A percentile compares a stretch with the other conserved stretches of the same genome.
These are phyloP conservation scores for Acaromyces ingoldii DNA, from an alignment of 1,284 basidiomycete species.

Conservation along the genomic window DNA sequence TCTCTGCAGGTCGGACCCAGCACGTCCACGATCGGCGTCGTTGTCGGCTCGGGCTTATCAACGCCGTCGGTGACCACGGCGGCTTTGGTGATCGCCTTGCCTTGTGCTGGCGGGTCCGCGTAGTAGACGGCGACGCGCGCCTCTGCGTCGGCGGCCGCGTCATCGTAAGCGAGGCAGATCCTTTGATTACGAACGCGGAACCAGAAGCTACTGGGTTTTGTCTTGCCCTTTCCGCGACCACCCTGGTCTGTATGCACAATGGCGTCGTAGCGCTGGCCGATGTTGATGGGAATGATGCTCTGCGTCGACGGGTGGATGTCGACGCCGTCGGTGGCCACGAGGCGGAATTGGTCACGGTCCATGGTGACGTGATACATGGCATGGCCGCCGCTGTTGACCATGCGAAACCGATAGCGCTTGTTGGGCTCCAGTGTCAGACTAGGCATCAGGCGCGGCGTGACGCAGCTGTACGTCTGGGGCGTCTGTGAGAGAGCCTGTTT, in stretches of 20 bases:
- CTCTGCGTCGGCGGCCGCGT: slow-evolving; percentile 17
- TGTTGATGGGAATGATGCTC: slow-evolving; percentile 27
- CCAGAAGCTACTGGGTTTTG: slow-evolving; percentile 21
- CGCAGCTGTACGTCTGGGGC: neutral
- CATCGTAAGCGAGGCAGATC: slow-evolving; percentile 19
- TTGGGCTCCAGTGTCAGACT: slow-evolving; percentile 30
- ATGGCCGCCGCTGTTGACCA: neutral
- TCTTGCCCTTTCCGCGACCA: slow-evolving; percentile 15
- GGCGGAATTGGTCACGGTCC: neutral
- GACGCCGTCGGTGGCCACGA: neutral
- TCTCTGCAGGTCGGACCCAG: slow-evolving; percentile 18
- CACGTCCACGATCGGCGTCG: slow-evolving; percentile 17
- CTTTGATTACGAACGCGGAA: slow-evolving; percentile 23
- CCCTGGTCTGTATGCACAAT: slow-evolving; percentile 21
- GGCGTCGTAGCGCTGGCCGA: slow-evolving; percentile 35
- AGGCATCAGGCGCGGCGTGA: neutral
- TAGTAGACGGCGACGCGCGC: too few relatives aligned
- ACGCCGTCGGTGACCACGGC: too few relatives aligned
- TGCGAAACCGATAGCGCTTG: slow-evolving; percentile 33
- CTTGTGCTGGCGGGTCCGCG: too few relatives aligned
- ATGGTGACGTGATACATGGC: neutral
- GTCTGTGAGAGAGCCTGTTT: slow-evolving; percentile 2
- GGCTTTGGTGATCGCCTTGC: too few relatives aligned
- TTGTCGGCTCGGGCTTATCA: too few relatives aligned
- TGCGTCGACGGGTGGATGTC: slow-evolving; percentile 15